Evolutionary conservation across 805 yeast genomes (phyloP).

Genomic region (Hanseniaspora jakobsenii): DNA sequence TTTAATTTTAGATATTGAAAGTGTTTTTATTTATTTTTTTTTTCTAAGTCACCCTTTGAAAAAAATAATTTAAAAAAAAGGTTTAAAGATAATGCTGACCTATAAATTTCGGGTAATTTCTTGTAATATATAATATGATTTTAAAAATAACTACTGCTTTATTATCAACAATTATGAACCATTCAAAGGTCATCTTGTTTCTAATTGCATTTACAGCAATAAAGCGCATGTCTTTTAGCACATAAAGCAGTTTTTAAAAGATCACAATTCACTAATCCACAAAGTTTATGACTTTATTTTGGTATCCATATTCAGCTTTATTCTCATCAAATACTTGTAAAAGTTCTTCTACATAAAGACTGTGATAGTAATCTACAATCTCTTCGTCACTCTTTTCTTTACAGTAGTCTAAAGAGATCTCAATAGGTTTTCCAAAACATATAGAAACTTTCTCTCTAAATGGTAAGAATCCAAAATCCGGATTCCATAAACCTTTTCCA

Average conservation of each 20-base stretch:
- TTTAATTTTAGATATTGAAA: too few relatives aligned
- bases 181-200: too few relatives aligned
- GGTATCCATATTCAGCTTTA: constrained; percentile 38
- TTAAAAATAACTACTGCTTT: too few relatives aligned
- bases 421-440: constrained; percentile 60
- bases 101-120: too few relatives aligned
- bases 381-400: constrained; percentile 34
- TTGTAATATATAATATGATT: too few relatives aligned
- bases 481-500: constrained; percentile 85
- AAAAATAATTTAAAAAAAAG: too few relatives aligned
- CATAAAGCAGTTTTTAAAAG: background rate
- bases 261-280: constrained; percentile 19
- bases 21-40: too few relatives aligned
- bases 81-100: too few relatives aligned
- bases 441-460: constrained; percentile 68
- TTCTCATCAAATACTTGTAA: constrained; percentile 53
- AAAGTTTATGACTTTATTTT: constrained; percentile 22
- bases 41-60: too few relatives aligned
- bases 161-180: too few relatives aligned
- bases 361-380: constrained; percentile 56
- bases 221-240: too few relatives aligned
- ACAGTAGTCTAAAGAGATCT: constrained; percentile 35
- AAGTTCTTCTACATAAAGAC: constrained; percentile 52
- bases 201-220: too few relatives aligned
- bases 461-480: constrained; percentile 84